These are phyloP conservation scores for Cucurbita maxima DNA, from an alignment of 306 rosid genomes.

Conservation along the genomic window DNA sequence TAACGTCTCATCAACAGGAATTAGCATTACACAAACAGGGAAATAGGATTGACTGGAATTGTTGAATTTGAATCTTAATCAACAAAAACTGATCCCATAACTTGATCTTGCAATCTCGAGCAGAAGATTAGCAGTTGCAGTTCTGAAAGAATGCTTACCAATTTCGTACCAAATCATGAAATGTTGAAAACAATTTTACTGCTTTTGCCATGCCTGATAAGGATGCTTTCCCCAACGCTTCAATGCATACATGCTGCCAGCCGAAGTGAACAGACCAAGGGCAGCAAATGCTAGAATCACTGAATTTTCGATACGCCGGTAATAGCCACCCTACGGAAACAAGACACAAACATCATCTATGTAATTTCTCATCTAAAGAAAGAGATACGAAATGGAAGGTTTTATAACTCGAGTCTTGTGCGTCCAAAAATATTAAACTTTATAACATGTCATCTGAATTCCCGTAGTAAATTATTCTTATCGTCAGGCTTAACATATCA, in stretches of 20 bases:
- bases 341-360: neutral
- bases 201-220: constrained; percentile 60
- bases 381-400: neutral
- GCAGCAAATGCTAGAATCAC: constrained; percentile 46
- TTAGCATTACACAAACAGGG: neutral
- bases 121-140: neutral
- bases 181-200: constrained; percentile 16
- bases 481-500: neutral
- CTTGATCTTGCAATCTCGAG: neutral
- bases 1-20: neutral
- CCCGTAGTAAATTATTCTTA: neutral
- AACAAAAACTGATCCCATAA: neutral
- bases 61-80: neutral
- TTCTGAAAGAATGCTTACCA: neutral
- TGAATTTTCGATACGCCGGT: constrained; percentile 47
- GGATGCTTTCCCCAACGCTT: constrained; percentile 86
- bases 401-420: neutral
- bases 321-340: constrained; percentile 50
- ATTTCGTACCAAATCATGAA: neutral
- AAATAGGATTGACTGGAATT: neutral
- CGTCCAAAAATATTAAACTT: neutral
- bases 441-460: neutral
- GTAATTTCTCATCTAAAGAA: neutral
- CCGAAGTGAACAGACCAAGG: constrained; percentile 53
- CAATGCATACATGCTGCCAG: constrained; percentile 64